These are phyloP conservation scores for Calocybe indica DNA, from an alignment of 768 basidiomycete genomes.

Conservation along the genomic window DNA sequence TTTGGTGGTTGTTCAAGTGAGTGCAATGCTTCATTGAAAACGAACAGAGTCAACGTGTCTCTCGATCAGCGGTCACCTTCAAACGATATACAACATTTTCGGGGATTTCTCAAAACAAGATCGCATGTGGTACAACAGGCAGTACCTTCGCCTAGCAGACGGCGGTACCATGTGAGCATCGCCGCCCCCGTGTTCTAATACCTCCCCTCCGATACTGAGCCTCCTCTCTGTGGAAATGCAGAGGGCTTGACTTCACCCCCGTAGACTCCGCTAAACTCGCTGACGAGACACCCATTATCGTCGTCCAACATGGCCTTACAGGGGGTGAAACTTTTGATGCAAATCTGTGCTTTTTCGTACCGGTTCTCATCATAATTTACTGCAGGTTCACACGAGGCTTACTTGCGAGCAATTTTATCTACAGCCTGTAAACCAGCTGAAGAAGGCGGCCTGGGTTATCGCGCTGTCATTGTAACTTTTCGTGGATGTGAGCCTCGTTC, in stretches of 20 bases:
- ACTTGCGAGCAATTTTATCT: slow-evolving; percentile 63
- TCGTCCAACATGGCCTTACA: slow-evolving; percentile 29
- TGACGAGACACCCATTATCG: slow-evolving; percentile 31
- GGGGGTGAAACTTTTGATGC: slow-evolving; percentile 17
- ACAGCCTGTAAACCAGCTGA: slow-evolving; percentile 53
- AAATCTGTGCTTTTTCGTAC: not conserved
- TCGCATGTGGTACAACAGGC: slow-evolving; percentile 31
- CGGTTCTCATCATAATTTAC: not conserved
- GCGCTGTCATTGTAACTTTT: slow-evolving; percentile 74
- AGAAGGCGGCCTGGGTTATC: slow-evolving; percentile 69
- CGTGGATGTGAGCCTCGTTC: slow-evolving; percentile 54
- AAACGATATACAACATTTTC: slow-evolving; percentile 34
- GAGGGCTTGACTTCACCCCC: slow-evolving; percentile 44
- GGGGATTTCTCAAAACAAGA: slow-evolving; percentile 40
- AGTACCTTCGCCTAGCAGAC: slow-evolving; percentile 31
- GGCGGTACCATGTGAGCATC: slow-evolving; percentile 42
- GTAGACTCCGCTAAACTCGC: slow-evolving; percentile 12
- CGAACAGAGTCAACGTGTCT: not conserved
- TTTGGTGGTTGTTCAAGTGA: slow-evolving; percentile 24
- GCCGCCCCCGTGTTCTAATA: not conserved
- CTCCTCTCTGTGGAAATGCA: slow-evolving; percentile 10
- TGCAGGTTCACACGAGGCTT: slow-evolving; percentile 67
- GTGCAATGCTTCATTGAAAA: not conserved
- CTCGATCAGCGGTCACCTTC: slow-evolving; percentile 34
- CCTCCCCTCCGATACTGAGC: not conserved